Evolutionary conservation across 768 basidiomycete species (phyloP), one percentile per base, ranked within the genome.

Genomic region (Mycena kentingensis): DNA sequence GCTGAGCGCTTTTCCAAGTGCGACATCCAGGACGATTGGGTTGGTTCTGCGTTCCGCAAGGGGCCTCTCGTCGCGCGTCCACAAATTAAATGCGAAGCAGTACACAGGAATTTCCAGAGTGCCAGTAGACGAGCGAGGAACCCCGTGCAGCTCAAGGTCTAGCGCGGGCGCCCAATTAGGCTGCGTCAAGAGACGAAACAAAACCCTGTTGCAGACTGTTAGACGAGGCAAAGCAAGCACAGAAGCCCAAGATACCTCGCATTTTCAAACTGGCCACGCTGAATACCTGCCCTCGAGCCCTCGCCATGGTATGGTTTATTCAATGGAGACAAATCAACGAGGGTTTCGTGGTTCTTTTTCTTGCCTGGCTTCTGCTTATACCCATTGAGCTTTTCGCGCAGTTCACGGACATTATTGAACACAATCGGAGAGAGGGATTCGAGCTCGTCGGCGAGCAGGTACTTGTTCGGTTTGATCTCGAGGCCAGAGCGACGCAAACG

Each of bases 391-490:
- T 55, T 60, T 5, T 27, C 35, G 15, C 49, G 37, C 5, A 60
- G 44, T 27, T 43, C 46, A 3, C 5, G 5, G 18, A n/a, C 6
- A 28, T 45, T 13, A 15, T 7, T 28, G 32, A 60, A 60, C 16
- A 49, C 3, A 5, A 60, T 52, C 16, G 58, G 58, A 13, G 58
- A 60, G 13, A 60, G 21, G 10, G 58, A 60, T n/a, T 55, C 54
- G 32, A 60, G 55, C 0, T 52, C 36, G 6, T 2, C 7, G n/a
- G 21, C 21, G 13, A 5, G 18, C 10, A 24, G 34, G 21, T 37
- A 31, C 18, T 35, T 2, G 10, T 38, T 39, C 2, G 24, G 45
- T 5, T 49, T 27, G 15, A 7, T n/a, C 19, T 18, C 10, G n/a
- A 31, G 3, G 7, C 13, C 37, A 37, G 7, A 6, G 21, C n/a